These are phyloP conservation scores for Incumbomyces lentus DNA, from an alignment of 2,329 filamentous ascomycete genomes.

Conservation along the genomic window DNA sequence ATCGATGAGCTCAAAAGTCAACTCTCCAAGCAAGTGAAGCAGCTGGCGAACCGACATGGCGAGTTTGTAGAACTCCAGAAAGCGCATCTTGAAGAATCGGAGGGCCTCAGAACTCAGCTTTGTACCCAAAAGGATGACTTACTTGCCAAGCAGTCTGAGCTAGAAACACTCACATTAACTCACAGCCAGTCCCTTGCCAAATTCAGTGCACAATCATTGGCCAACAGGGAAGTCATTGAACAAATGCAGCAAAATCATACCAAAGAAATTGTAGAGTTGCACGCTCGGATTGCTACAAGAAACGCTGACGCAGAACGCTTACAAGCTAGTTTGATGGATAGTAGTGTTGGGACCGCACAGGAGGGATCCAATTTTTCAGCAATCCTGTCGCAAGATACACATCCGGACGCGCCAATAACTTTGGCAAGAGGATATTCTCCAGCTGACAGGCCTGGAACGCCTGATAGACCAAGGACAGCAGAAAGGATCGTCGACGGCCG, in stretches of 20 bases:
- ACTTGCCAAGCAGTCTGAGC: not conserved
- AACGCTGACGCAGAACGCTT: not conserved
- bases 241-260: not conserved
- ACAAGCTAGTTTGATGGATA: not conserved
- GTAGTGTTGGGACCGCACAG: not conserved
- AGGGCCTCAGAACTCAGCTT: not conserved
- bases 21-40: not conserved
- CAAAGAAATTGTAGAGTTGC: not conserved
- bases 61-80: not conserved
- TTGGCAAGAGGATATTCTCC: slow-evolving; percentile 21
- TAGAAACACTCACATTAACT: not conserved
- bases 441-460: slow-evolving; percentile 12
- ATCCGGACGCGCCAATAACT: slow-evolving; percentile 13
- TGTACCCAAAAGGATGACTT: not conserved
- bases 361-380: slow-evolving; percentile 21
- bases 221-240: not conserved
- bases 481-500: slow-evolving; percentile 10
- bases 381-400: slow-evolving; percentile 21
- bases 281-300: not conserved
- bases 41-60: no score
- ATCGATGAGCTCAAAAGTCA: not conserved
- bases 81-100: not conserved
- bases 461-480: slow-evolving; percentile 28
- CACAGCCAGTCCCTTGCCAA: not conserved
- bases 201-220: not conserved